These are phyloP conservation scores for Erythrophleum ivorense DNA, from an alignment of 331 rosid species.

Conservation along the genomic window DNA sequence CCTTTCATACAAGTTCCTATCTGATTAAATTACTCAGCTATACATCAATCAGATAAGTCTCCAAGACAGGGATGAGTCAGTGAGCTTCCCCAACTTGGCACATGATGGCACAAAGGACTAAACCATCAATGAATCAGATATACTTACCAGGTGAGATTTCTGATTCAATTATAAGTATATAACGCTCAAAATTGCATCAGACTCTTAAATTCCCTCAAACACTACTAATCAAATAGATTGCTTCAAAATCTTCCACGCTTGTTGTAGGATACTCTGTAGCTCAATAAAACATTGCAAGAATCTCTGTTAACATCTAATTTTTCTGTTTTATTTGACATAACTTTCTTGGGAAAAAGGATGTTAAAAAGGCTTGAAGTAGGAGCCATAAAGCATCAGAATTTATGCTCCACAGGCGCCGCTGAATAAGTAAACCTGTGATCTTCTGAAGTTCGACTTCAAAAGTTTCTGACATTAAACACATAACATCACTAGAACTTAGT, in stretches of 20 bases:
- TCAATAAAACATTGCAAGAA: too few relatives aligned
- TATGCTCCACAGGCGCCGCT: background rate
- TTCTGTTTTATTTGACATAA: background rate
- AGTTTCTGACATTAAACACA: background rate
- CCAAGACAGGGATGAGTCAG: background rate
- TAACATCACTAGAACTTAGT: background rate
- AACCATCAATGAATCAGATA: background rate
- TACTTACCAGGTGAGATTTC: background rate
- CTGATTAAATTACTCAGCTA: background rate
- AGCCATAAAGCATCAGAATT: constrained; percentile 3
- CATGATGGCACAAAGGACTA: background rate
- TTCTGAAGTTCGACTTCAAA: constrained; percentile 5
- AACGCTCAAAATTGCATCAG: constrained; percentile 10
- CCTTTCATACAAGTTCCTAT: constrained; percentile 6
- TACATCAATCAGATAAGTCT: background rate
- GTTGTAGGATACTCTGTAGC: too few relatives aligned
- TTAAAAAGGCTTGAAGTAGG: constrained; percentile 15
- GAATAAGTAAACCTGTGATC: constrained; percentile 13
- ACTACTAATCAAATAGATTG: too few relatives aligned
- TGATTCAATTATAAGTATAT: background rate
- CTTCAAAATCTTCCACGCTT: too few relatives aligned
- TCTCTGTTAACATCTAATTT: too few relatives aligned
- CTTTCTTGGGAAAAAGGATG: background rate
- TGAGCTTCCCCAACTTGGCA: background rate
- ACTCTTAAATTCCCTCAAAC: background rate